These are phyloP conservation scores for Ophiobolus disseminans DNA, from an alignment of 2,329 filamentous ascomycete species.

Conservation along the genomic window DNA sequence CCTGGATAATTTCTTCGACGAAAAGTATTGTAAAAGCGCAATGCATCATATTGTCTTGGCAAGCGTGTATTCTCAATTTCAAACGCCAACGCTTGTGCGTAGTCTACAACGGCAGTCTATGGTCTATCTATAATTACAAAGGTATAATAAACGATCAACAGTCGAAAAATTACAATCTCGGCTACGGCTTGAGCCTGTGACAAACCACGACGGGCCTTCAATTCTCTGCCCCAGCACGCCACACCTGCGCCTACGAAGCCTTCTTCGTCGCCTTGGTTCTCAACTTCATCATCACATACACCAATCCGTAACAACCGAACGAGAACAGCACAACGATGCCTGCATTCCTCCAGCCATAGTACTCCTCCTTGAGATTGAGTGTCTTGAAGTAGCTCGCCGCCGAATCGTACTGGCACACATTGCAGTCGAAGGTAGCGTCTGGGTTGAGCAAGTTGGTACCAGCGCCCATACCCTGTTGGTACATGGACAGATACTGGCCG, in stretches of 20 bases:
- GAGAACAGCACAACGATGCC: slow-evolving; percentile 65
- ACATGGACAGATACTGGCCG: slow-evolving; percentile 62
- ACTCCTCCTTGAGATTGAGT: slow-evolving; percentile 67
- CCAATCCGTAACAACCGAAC: slow-evolving; percentile 60
- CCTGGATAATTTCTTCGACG: too few relatives aligned
- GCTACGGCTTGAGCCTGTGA: too few relatives aligned
- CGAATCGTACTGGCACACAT: slow-evolving; percentile 63
- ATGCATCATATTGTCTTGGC: too few relatives aligned
- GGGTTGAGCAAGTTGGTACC: slow-evolving; percentile 52
- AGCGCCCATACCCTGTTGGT: slow-evolving; percentile 57
- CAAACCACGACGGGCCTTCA: too few relatives aligned
- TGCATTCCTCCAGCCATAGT: slow-evolving; percentile 71
- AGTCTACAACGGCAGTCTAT: too few relatives aligned
- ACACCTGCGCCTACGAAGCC: neutral
- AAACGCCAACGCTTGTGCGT: too few relatives aligned
- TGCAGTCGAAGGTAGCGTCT: neutral
- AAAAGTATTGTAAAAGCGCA: too few relatives aligned
- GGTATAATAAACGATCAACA: too few relatives aligned
- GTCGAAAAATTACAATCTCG: too few relatives aligned
- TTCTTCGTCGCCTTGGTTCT: slow-evolving; percentile 47
- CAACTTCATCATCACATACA: slow-evolving; percentile 53
- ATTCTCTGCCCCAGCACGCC: too few relatives aligned
- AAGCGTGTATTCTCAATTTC: too few relatives aligned
- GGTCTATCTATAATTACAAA: too few relatives aligned
- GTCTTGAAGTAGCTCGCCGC: slow-evolving; percentile 66